Conservation (phyloP, 176 grass and related monocot genomes). For the Oryza nivara region DNA sequence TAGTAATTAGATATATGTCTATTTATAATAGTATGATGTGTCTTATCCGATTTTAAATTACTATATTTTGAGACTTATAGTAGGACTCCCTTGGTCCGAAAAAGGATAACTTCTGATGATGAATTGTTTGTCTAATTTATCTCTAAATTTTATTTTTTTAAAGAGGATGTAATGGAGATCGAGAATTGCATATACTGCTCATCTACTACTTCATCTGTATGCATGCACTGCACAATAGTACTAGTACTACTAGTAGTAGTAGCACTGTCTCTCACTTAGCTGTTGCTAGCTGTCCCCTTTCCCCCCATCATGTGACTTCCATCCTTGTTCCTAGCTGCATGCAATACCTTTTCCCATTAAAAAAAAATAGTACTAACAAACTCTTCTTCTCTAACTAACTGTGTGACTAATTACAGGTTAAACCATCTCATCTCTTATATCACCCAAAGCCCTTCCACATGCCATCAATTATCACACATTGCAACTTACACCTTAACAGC, state of each 20-base stretch:
- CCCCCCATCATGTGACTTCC: slow-evolving; percentile 67
- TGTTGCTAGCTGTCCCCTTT: slow-evolving; percentile 89
- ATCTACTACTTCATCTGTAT: neutral
- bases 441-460: neutral
- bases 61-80: too few species aligned
- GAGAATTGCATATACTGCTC: neutral
- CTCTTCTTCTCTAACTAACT: neutral
- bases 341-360: slow-evolving; percentile 28
- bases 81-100: too few species aligned
- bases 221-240: neutral
- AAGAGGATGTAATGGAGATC: too few species aligned
- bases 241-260: neutral
- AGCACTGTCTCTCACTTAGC: slow-evolving; percentile 48
- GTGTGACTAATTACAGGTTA: neutral
- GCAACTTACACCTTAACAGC: neutral
- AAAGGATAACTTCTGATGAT: too few species aligned
- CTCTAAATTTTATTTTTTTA: too few species aligned
- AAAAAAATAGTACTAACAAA: neutral
- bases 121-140: too few species aligned
- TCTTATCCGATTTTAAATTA: too few species aligned
- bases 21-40: too few species aligned
- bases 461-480: neutral
- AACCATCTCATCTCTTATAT: neutral
- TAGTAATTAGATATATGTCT: too few species aligned
- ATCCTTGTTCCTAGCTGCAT: slow-evolving; percentile 46